Conservation (phyloP, 306 rosid species). For the Fragaria vesca region DNA sequence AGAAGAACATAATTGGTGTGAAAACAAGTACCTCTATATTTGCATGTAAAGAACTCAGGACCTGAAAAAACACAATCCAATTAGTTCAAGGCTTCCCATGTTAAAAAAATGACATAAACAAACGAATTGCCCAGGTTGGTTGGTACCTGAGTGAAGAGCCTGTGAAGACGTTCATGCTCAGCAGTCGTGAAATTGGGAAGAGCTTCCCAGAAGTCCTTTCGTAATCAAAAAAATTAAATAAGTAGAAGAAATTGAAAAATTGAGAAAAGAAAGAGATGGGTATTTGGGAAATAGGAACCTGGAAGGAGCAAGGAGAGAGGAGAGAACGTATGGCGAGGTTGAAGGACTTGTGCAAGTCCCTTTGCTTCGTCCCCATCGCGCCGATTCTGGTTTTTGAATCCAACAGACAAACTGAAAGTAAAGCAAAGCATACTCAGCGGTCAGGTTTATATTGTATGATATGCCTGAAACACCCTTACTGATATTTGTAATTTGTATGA, state of each 20-base stretch:
- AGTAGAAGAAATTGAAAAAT: background rate
- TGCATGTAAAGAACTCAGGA: slow-evolving; percentile 70
- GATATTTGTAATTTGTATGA: too few relatives aligned
- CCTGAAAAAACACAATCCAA: slow-evolving; percentile 47
- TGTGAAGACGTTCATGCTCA: slow-evolving; percentile 65
- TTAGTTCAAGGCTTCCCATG: background rate
- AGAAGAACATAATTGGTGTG: background rate
- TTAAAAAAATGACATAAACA: slow-evolving; percentile 2
- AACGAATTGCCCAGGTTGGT: background rate
- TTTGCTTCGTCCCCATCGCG: slow-evolving; percentile 44
- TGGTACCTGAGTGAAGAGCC: slow-evolving; percentile 66
- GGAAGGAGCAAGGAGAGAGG: slow-evolving; percentile 57
- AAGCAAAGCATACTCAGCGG: too few relatives aligned
- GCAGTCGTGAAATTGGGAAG: slow-evolving; percentile 46
- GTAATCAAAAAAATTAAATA: background rate
- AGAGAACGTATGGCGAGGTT: slow-evolving; percentile 48
- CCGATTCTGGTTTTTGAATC: background rate
- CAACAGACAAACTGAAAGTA: background rate
- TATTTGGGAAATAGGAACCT: slow-evolving; percentile 30
- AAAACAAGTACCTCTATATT: slow-evolving; percentile 58
- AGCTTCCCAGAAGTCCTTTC: slow-evolving; percentile 57
- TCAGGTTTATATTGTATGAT: too few relatives aligned
- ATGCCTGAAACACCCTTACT: too few relatives aligned
- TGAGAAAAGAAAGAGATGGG: background rate
- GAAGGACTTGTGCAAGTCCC: slow-evolving; percentile 61